Conservation (phyloP, 2,329 filamentous ascomycete species). For the Stemphylium beticola region DNA sequence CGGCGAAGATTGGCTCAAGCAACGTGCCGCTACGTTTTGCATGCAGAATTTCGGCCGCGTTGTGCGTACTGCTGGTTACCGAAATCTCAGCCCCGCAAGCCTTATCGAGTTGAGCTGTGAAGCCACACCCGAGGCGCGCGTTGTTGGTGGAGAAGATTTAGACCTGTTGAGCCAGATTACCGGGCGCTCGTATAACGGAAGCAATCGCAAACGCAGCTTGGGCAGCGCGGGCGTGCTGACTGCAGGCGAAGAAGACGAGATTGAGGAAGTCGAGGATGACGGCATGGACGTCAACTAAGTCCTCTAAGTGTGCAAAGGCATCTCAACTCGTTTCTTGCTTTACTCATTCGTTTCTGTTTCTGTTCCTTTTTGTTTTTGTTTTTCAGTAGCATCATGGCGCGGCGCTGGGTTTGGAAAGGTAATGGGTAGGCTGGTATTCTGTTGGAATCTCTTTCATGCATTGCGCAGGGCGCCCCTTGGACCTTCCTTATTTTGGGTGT, state of each 20-base stretch:
- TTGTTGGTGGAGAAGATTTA: conserved; percentile 86
- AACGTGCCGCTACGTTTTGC: conserved; percentile 85
- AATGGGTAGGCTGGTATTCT: conserved; percentile 1
- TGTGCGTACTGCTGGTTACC: conserved; percentile 86
- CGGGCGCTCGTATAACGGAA: conserved; percentile 45
- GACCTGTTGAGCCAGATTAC: conserved; percentile 63
- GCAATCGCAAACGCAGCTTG: conserved; percentile 53
- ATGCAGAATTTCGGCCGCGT: conserved; percentile 94
- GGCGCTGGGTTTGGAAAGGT: conserved; percentile 18
- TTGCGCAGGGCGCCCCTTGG: conserved; percentile 11
- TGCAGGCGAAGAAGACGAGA: conserved; percentile 51
- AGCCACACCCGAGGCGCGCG: conserved; percentile 88
- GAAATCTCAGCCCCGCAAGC: conserved; percentile 76
- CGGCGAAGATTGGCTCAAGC: conserved; percentile 91
- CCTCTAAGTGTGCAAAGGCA: background rate
- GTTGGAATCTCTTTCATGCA: conserved; percentile 7
- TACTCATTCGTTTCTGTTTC: background rate
- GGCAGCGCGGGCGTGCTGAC: conserved; percentile 46
- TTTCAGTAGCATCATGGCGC: conserved; percentile 22
- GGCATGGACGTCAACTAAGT: conserved; percentile 50
- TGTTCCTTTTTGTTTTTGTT: background rate
- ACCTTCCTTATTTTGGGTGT: background rate
- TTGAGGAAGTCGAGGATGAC: conserved; percentile 52
- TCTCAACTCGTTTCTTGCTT: background rate
- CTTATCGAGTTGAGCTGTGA: conserved; percentile 93